Evolutionary conservation across 2,329 filamentous ascomycete species (phyloP), one percentile per base, ranked within the genome.

Genomic region (Colletotrichum scovillei): DNA sequence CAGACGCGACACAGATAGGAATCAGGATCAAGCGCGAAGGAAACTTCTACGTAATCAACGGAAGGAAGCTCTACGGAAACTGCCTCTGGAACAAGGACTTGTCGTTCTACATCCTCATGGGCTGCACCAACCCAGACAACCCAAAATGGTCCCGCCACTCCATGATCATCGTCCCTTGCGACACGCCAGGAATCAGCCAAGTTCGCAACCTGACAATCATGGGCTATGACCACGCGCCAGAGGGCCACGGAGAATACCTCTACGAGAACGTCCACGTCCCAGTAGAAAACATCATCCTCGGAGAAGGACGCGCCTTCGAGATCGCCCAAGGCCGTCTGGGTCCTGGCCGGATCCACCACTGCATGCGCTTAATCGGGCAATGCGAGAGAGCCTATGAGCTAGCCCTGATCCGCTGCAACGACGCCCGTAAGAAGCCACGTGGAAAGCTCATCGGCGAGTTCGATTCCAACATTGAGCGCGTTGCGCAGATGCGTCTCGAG

Each of bases 101-200:
- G 88, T 89, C 93, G 83, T 88, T 98, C 82, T 98, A 98, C 86
- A 92, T 99, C 75, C 95, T 98, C 78, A 97, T 99, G 94, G 97
- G 95, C 84, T 98, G 98, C 88, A 93, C 91, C 16, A 94, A 97
- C 80, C 88, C 93, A 56, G 86, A 86, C 76, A 93, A 97, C 86
- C 84, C 88, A 74, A 92, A 91, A 32, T 97, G 98, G 89, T 90
- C 90, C 79, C 95, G 98, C 81, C 97, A 98, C 84, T 98, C 95
- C 30, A 95, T 98, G 75, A 90, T 98, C 65, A 88, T 98, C 42
- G 96, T 98, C 22, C 94, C 95, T 2, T 91, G 94, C 28, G 88
- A 90, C 77, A 91, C 94, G 1, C 93, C 93, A n/a, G 97, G 97
- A 70, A 93, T 98, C 79, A 97, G 91, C 22, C 92, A 98, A 78